Evolutionary conservation across 768 basidiomycete species (phyloP), one percentile per base, ranked within the genome.

Genomic region (Dendrothele bispora): DNA sequence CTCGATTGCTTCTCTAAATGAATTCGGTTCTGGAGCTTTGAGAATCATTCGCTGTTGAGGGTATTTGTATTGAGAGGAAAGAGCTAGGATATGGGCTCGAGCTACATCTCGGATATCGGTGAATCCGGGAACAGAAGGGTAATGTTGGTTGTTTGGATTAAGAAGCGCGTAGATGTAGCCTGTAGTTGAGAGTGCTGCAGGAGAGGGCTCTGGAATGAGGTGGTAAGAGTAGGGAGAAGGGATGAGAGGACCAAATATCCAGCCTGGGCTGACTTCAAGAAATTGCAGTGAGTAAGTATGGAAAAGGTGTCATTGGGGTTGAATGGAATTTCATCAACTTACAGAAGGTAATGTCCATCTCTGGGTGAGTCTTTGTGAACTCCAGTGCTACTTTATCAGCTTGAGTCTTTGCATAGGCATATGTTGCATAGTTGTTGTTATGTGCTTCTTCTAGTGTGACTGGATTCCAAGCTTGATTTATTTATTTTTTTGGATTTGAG

Each of bases 191-290:
- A 55, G 49, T 11, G 53, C 18, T 20, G 42, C 27, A 21, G 46
- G 55, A 38, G 50, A 43, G 18, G 51, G 51, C 17, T 51, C 51
- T 5, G 54, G 54, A 6, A 55, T 28, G 24, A 59, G 42, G 36
- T 50, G 39, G 29, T 51, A 40, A 29, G 56, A 59, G 22, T 53
- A 51, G 17, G 53, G 55, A 11, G 59, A 58, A 15, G 22, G 4
- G 17, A 29, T 34, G 43, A 64, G 43, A 4, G 63, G 63, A 12
- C 63, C 61, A 26, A 58, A 56, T 35, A 62, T 48, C 47, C 46
- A 64, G 0, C 56, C 41, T 7, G 63, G 63, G 34, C 50, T 50
- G 26, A 65, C 61, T 63, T 25, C 7, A 8, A n/a, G 28, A 11
- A 25, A 34, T 22, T 34, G 15, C 29, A 24, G 21, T 24, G 1